phyloP scores from a whole-genome alignment of 78 protist species.

The Dictyostelium intermedium region DNA sequence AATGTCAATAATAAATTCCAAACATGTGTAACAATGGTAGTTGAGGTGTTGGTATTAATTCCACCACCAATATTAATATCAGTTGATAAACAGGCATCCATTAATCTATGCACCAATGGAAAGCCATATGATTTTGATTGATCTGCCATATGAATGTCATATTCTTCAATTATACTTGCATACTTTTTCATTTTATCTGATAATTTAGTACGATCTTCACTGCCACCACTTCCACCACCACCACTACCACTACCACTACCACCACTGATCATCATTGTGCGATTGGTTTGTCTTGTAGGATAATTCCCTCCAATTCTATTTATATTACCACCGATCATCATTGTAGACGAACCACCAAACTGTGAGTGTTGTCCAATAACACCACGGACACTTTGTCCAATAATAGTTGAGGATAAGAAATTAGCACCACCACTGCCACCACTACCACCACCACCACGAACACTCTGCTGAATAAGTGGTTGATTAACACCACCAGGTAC shows the following conservation, averaged over 20 bases:
- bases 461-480: not conserved
- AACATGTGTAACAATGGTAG: not conserved
- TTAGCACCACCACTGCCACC: too few species aligned
- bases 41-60: not conserved
- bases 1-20: conserved; percentile 7
- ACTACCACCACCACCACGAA: not conserved
- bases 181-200: conserved; percentile 58
- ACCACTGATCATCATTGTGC: not conserved
- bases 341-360: not conserved
- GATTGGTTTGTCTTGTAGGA: not conserved
- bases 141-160: conserved; percentile 13
- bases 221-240: not conserved
- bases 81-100: conserved; percentile 21
- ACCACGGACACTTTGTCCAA: not conserved
- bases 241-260: not conserved
- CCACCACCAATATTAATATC: not conserved
- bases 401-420: not conserved
- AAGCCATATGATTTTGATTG: not conserved
- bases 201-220: conserved; percentile 26
- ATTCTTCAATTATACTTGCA: conserved; percentile 27
- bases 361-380: not conserved
- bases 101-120: conserved; percentile 17
- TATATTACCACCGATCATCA: not conserved
- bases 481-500: not conserved
- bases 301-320: not conserved